A percentile compares a stretch with the other conserved stretches of the same genome.
Conservation (phyloP, 306 rosid genomes). For the Fragaria nilgerrensis region DNA sequence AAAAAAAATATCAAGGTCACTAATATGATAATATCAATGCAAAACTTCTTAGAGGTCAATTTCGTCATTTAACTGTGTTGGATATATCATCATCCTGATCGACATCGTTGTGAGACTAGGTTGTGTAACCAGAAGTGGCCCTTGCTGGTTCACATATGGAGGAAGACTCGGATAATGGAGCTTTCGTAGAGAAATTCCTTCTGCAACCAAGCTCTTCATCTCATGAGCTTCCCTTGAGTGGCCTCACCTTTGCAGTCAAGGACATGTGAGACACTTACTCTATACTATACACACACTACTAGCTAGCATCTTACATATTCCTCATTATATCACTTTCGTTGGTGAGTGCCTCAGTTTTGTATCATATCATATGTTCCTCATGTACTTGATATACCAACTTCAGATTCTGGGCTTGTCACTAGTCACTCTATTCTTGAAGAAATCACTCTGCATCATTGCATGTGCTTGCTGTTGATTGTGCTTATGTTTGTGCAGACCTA, state of each 20-base stretch:
- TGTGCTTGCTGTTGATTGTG: background rate
- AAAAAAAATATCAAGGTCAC: no score
- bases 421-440: background rate
- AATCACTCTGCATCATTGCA: background rate
- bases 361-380: background rate
- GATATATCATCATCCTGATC: background rate
- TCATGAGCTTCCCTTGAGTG: constrained; percentile 48
- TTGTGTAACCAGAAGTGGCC: constrained; percentile 5
- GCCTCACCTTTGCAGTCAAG: constrained; percentile 87
- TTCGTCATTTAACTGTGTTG: background rate
- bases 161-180: constrained; percentile 48
- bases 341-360: background rate
- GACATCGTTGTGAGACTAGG: background rate
- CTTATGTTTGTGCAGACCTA: background rate
- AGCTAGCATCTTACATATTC: background rate
- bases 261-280: constrained; percentile 58
- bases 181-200: constrained; percentile 69
- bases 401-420: background rate
- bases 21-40: no score
- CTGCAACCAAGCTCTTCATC: constrained; percentile 49
- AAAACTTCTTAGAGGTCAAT: no score
- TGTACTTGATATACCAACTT: background rate
- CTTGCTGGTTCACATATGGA: constrained; percentile 39
- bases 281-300: background rate
- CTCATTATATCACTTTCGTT: background rate